Percentiles rank a stretch among this genome's conserved stretches.
phyloP scores from a whole-genome alignment of 2,329 filamentous ascomycete species.

The Calonectria fujianensis region DNA sequence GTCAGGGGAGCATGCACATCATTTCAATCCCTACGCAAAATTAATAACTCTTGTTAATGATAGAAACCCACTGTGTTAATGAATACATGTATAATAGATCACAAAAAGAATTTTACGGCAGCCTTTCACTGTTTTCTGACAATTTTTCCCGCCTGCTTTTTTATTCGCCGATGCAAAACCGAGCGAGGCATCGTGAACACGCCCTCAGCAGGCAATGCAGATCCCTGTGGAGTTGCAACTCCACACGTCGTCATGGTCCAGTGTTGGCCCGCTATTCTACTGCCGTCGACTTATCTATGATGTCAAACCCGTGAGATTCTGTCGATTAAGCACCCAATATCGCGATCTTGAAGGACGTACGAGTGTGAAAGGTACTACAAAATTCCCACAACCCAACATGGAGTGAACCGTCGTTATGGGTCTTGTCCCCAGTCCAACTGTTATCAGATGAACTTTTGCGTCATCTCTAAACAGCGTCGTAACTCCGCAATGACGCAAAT shows the following conservation, averaged over 20 bases:
- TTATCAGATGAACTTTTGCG: background rate
- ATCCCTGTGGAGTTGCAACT: background rate
- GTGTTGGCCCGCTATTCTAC: constrained; percentile 7
- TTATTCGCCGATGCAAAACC: background rate
- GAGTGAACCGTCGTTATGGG: background rate
- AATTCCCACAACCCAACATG: background rate
- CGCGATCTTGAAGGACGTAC: background rate
- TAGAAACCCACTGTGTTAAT: background rate
- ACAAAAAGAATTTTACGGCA: background rate
- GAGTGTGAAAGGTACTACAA: background rate
- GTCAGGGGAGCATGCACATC: background rate
- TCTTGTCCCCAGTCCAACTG: background rate
- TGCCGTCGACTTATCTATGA: background rate
- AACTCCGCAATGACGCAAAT: constrained; percentile 20
- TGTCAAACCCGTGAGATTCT: background rate
- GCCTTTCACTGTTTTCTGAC: background rate
- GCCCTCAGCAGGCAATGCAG: background rate
- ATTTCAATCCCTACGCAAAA: background rate
- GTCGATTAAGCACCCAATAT: constrained; percentile 8
- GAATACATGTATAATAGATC: background rate
- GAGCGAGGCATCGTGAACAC: too few relatives aligned
- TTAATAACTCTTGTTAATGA: background rate
- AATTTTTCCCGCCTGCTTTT: background rate
- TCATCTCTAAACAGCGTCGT: background rate
- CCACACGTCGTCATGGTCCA: constrained; percentile 7